These are phyloP conservation scores for Pythium periplocum DNA, from an alignment of 352 stramenopile genomes.

Conservation along the genomic window DNA sequence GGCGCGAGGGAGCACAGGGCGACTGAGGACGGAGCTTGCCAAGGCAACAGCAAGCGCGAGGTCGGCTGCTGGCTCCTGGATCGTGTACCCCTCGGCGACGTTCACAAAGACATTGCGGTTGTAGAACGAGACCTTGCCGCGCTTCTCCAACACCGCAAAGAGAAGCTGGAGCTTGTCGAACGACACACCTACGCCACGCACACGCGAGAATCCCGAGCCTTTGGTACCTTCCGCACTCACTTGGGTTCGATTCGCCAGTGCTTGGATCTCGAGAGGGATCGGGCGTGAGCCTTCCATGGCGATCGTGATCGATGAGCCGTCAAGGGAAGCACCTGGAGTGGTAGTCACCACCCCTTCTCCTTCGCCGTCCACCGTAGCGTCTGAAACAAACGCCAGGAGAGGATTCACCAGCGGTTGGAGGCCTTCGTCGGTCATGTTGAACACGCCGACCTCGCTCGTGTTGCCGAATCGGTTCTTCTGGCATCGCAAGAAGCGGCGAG, in stretches of 20 bases:
- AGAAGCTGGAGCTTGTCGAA: conserved; percentile 91
- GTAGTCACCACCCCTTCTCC: conserved; percentile 10
- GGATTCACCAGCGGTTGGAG: conserved; percentile 76
- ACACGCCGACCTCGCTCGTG: conserved; percentile 94
- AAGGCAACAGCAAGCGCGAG: conserved; percentile 71
- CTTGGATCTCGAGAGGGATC: conserved; percentile 94
- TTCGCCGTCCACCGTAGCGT: conserved; percentile 14
- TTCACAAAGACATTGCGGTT: conserved; percentile 86
- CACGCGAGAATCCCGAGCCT: conserved; percentile 41
- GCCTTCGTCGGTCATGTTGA: conserved; percentile 90
- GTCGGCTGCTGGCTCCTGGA: conserved; percentile 77
- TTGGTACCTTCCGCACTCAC: conserved; percentile 4
- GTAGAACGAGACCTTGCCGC: conserved; percentile 63
- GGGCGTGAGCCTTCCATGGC: conserved; percentile 91
- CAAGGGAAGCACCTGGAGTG: conserved; percentile 15
- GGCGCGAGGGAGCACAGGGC: conserved; percentile 43
- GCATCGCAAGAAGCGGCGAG: conserved; percentile 88
- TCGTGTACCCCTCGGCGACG: conserved; percentile 76
- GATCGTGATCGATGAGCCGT: conserved; percentile 88
- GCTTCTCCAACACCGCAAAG: conserved; percentile 95
- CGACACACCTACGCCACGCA: conserved; percentile 70
- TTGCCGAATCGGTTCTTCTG: conserved; percentile 97
- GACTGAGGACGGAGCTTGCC: conserved; percentile 56
- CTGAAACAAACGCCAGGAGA: conserved; percentile 74
- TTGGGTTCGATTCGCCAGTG: conserved; percentile 74